phyloP scores from a whole-genome alignment of 306 rosid genomes.

The Rosa chinensis region DNA sequence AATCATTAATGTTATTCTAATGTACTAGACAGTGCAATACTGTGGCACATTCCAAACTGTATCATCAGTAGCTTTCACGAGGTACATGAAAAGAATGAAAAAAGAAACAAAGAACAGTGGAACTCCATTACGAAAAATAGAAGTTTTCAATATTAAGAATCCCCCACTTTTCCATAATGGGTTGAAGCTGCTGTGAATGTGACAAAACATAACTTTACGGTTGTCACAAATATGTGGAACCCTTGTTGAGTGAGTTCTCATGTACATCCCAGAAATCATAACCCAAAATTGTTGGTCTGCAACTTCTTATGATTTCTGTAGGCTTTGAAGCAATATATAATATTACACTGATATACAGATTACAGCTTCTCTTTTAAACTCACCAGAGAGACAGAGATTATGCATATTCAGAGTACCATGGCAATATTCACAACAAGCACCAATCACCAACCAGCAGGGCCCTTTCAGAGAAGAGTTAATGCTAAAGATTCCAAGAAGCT shows the following conservation, averaged over 20 bases:
- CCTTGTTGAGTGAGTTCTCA: background rate
- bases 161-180: background rate
- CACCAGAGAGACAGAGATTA: slow-evolving; percentile 20
- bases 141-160: background rate
- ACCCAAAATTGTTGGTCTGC: slow-evolving; percentile 26
- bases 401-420: slow-evolving; percentile 7
- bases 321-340: slow-evolving; percentile 19
- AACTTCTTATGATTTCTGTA: slow-evolving; percentile 16
- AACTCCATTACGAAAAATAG: background rate
- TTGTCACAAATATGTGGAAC: background rate
- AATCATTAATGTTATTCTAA: too few species aligned
- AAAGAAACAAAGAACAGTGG: background rate
- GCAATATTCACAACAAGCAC: slow-evolving; percentile 25
- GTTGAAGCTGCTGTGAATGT: background rate
- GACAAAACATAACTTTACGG: background rate
- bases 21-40: background rate
- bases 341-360: slow-evolving; percentile 43
- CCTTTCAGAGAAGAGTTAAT: background rate
- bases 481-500: background rate
- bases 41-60: background rate
- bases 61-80: background rate
- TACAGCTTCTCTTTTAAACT: slow-evolving; percentile 24
- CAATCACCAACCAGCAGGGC: slow-evolving; percentile 19
- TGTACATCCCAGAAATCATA: background rate
- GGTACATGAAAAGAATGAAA: background rate